Evolutionary conservation across 495 filamentous ascomycete genomes (phyloP).

Genomic region (Lindgomyces ingoldianus): DNA sequence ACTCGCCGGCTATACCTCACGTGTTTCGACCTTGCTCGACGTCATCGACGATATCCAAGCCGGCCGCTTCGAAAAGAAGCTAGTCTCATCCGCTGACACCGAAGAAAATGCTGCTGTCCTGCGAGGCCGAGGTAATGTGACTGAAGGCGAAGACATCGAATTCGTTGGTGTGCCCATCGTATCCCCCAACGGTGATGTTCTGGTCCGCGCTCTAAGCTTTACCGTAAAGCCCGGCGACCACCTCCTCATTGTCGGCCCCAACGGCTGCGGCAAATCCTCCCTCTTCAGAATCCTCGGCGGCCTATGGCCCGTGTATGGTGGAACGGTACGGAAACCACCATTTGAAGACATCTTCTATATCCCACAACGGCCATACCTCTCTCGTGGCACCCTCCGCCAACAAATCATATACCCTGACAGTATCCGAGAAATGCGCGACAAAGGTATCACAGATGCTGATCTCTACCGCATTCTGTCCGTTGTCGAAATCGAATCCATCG

Average conservation of each 20-base stretch:
- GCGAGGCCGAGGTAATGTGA: constrained; percentile 70
- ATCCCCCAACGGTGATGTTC: constrained; percentile 90
- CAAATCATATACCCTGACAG: constrained; percentile 96
- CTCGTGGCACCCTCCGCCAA: constrained; percentile 82
- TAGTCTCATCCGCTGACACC: constrained; percentile 82
- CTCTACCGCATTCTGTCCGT: constrained; percentile 72
- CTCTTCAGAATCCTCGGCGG: constrained; percentile 95
- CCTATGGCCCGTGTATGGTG: constrained; percentile 98
- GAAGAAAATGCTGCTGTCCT: constrained; percentile 78
- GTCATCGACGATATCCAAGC: constrained; percentile 91
- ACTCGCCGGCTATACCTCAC: constrained; percentile 90
- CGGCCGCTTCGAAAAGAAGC: constrained; percentile 91
- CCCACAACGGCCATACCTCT: constrained; percentile 91
- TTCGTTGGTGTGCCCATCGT: constrained; percentile 95
- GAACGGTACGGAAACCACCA: constrained; percentile 83
- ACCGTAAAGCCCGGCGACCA: constrained; percentile 82
- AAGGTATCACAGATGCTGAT: constrained; percentile 80
- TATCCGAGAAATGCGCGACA: constrained; percentile 80
- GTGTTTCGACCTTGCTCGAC: constrained; percentile 82
- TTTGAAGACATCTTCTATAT: constrained; percentile 97
- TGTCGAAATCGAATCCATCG: constrained; percentile 80
- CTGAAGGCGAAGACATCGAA: constrained; percentile 78
- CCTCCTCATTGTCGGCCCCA: constrained; percentile 91
- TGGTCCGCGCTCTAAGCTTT: constrained; percentile 83
- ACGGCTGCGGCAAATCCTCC: constrained; percentile 94